phyloP scores from a whole-genome alignment of 768 basidiomycete genomes.

The Lactarius deliciosus region DNA sequence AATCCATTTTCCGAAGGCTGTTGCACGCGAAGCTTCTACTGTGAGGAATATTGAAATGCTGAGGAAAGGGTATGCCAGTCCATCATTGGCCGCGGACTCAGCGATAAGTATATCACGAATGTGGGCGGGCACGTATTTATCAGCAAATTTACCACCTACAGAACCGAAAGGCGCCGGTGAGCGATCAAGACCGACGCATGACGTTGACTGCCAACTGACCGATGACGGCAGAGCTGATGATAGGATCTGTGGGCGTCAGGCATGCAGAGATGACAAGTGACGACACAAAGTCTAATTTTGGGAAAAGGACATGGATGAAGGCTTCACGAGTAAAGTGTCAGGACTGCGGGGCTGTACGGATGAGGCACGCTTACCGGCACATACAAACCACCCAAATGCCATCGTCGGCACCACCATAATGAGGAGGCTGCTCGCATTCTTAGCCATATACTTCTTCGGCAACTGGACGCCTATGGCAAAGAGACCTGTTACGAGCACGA shows the following conservation, averaged over 20 bases:
- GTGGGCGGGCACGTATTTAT: slow-evolving; percentile 66
- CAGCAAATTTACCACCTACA: slow-evolving; percentile 70
- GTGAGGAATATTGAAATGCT: slow-evolving; percentile 83
- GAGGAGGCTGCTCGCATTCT: slow-evolving; percentile 69
- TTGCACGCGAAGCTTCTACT: slow-evolving; percentile 57
- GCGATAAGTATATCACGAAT: slow-evolving; percentile 81
- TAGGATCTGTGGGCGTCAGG: slow-evolving; percentile 92
- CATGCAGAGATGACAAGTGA: slow-evolving; percentile 86
- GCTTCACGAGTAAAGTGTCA: slow-evolving; percentile 38
- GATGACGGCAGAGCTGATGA: slow-evolving; percentile 82
- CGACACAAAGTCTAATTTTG: slow-evolving; percentile 65
- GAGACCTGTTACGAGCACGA: slow-evolving; percentile 87
- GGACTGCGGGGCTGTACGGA: not conserved
- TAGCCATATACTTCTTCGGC: slow-evolving; percentile 77
- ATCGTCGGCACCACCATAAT: slow-evolving; percentile 82
- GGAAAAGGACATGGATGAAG: slow-evolving; percentile 71
- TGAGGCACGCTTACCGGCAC: slow-evolving; percentile 49
- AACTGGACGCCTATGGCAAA: slow-evolving; percentile 96
- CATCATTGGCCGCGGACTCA: slow-evolving; percentile 95
- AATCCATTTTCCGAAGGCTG: slow-evolving; percentile 82
- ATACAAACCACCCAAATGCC: slow-evolving; percentile 82
- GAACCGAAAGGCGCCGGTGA: not conserved
- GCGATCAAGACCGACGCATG: slow-evolving; percentile 3
- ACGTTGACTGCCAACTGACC: slow-evolving; percentile 40
- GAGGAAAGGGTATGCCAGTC: slow-evolving; percentile 92